Evolutionary conservation across 1,139 yeast species (phyloP).

Genomic region (Williopsis jadinii): DNA sequence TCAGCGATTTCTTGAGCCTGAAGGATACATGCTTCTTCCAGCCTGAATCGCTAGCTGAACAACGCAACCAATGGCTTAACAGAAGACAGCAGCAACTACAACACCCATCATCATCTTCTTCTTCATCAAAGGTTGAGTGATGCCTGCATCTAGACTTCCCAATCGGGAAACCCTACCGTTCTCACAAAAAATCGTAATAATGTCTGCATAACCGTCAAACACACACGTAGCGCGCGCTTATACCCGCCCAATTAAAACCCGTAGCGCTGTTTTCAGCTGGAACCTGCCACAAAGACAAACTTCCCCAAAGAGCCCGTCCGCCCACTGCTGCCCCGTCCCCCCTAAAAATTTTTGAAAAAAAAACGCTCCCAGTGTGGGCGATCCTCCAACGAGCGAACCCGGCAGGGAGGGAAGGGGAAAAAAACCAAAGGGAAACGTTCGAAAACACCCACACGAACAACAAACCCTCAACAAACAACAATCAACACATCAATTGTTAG

Average conservation of each 20-base stretch:
- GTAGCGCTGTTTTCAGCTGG: not conserved
- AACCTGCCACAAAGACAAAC: not conserved
- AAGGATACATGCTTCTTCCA: slow-evolving; percentile 51
- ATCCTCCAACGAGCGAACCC: not conserved
- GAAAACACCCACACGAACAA: not conserved
- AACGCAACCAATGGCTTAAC: slow-evolving; percentile 24
- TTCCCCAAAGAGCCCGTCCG: not conserved
- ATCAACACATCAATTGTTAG: slow-evolving; percentile 1
- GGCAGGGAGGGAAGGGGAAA: too few species aligned
- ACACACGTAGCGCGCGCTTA: not conserved
- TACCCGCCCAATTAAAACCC: slow-evolving; percentile 2
- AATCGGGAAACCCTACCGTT: not conserved
- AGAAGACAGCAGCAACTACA: slow-evolving; percentile 13
- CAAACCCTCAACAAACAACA: not conserved
- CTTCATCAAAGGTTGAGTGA: too few species aligned
- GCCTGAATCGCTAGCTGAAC: slow-evolving; percentile 27
- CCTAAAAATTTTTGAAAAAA: too few species aligned
- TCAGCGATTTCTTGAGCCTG: slow-evolving; percentile 39
- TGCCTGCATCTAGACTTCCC: not conserved
- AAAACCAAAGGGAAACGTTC: too few species aligned
- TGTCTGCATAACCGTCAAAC: not conserved
- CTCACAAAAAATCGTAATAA: not conserved
- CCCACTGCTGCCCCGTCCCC: too few species aligned
- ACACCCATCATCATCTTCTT: too few species aligned
- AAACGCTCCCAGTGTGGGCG: too few species aligned